Base-by-base conservation (phyloP, 257 asterid species). In the Apocynum venetum region DNA sequence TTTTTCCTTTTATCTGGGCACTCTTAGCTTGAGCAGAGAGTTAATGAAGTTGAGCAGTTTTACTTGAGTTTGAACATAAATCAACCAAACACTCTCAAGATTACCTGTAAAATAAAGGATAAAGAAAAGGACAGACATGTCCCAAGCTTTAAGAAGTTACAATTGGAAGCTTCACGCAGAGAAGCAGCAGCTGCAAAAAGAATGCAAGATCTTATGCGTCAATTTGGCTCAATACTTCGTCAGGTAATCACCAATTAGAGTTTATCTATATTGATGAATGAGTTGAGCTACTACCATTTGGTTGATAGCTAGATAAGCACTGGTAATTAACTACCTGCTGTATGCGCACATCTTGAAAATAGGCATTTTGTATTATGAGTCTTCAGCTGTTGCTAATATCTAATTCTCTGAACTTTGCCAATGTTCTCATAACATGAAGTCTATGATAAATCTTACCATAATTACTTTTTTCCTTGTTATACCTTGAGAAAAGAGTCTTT, bases 131-230 rank as follows among this genome's bases (percentile, higher is more conserved):
- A 92, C 80, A 93, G 86, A 71, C 89, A 85, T 78, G 71, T 88
- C 44, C 93, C 97, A 60, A 83, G 96, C 90, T 83, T 88, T 88
- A 95, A 93, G 87, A 95, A 85, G 89, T 84, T 88, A 78, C 97
- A 91, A 51, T 92, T 84, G 87, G 99, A 95, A 83, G 94, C 98
- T 71, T 89, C 95, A 6, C 96, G 97, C 43, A 91, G 98, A 79
- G 97, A 94, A 85, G 90, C 93, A 78, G 92, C 87, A 72, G 93
- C 98, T 64, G 80, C 95, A 41, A 95, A 95, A 90, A 90, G 98
- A 87, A 95, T 95, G 98, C 96, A 93, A 81, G 99, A 95, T 82
- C 98, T 95, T 80, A 93, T 95, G 91, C 97, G 98, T 80, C 96
- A 91, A 75, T 95, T 93, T 84, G 97, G 99, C 64, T 84, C 94